Evolutionary conservation across 2,329 filamentous ascomycete species (phyloP).

Genomic region (Colletotrichum sp.): DNA sequence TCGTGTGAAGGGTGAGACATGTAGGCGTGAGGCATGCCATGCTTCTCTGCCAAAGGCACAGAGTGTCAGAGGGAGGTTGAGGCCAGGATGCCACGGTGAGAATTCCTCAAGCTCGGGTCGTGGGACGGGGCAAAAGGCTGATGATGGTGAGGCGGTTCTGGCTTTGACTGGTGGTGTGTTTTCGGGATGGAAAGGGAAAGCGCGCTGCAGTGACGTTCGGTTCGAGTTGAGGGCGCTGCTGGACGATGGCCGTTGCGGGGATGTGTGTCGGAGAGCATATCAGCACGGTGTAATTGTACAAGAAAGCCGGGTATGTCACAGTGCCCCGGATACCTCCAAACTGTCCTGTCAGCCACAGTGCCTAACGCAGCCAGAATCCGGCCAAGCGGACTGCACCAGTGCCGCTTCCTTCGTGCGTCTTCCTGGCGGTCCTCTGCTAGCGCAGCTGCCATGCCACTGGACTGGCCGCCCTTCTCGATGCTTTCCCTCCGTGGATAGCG

Average conservation of each 20-base stretch:
- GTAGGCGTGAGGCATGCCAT: neutral
- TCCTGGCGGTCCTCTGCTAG: neutral
- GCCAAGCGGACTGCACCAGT: neutral
- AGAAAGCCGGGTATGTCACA: neutral
- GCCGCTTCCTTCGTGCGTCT: neutral
- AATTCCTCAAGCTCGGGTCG: neutral
- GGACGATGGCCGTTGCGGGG: neutral
- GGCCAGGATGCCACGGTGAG: neutral
- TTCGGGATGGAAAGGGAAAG: constrained; percentile 3
- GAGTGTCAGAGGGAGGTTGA: neutral
- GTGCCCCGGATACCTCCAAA: neutral
- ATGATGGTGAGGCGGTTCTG: neutral
- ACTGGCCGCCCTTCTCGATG: neutral
- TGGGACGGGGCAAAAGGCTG: neutral
- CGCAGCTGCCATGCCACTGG: neutral
- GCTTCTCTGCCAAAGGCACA: neutral
- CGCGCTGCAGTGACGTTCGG: neutral
- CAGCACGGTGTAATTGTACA: neutral
- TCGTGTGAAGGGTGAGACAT: neutral
- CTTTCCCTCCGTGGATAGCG: neutral
- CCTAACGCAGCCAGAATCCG: neutral
- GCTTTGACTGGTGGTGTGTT: constrained; percentile 3
- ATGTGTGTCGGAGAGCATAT: neutral
- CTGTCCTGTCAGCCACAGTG: neutral
- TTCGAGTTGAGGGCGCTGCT: neutral